phyloP scores from a whole-genome alignment of 441 rosid genomes.

The Populus hybrid region DNA sequence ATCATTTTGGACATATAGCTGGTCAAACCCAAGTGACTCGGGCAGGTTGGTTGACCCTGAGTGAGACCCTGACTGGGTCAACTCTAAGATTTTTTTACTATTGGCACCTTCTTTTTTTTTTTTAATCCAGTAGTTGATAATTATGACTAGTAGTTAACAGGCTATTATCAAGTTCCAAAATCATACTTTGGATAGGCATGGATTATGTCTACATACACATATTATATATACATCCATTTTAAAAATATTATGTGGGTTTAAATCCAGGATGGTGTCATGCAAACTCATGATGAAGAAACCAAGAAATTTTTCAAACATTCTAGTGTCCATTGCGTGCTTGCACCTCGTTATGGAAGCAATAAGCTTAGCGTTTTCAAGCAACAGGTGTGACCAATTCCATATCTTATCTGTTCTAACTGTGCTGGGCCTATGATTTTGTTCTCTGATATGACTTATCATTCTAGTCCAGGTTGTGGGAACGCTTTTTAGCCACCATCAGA shows the following conservation, averaged over 20 bases:
- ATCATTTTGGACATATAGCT: background rate
- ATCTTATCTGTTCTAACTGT: background rate
- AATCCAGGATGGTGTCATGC: constrained; percentile 73
- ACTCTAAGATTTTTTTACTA: background rate
- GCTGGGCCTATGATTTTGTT: constrained; percentile 13
- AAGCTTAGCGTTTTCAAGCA: constrained; percentile 76
- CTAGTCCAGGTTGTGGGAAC: constrained; percentile 80
- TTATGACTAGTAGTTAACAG: background rate
- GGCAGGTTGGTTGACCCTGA: background rate
- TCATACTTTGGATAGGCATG: background rate
- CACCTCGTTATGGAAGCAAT: constrained; percentile 73
- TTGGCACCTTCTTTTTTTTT: background rate
- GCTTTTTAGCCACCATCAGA: constrained; percentile 79
- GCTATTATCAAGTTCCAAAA: background rate
- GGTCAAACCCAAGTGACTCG: background rate
- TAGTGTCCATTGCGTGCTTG: constrained; percentile 60
- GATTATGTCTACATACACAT: background rate
- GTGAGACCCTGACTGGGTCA: background rate
- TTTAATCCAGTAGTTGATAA: background rate
- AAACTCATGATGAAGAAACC: constrained; percentile 88
- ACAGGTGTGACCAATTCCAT: constrained; percentile 36
- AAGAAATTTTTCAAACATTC: constrained; percentile 63
- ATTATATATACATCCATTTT: background rate
- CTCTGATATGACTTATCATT: constrained; percentile 23
- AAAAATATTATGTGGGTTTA: constrained; percentile 5